Percentiles rank a stretch among this genome's conserved stretches.
These are phyloP conservation scores for Solanum piurae DNA, from an alignment of 257 asterid genomes.

Conservation along the genomic window DNA sequence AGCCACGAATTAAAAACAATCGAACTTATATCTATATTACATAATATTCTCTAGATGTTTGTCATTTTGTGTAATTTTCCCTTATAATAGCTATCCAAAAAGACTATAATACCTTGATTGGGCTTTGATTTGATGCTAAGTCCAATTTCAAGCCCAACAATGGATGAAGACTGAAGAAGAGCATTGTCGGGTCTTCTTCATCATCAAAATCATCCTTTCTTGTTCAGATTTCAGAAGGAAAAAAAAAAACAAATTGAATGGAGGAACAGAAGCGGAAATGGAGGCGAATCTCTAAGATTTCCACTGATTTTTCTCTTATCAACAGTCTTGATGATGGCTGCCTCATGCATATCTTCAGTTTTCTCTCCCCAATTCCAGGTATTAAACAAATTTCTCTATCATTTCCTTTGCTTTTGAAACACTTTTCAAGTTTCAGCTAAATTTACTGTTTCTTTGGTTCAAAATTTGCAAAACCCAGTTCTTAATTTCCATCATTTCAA, in stretches of 20 bases:
- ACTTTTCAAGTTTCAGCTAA: not conserved
- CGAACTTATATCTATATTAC: not conserved
- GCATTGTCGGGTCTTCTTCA: not conserved
- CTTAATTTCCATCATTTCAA: not conserved
- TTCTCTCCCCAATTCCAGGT: constrained; percentile 95
- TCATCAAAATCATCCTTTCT: not conserved
- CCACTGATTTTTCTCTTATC: constrained; percentile 6
- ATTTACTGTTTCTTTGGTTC: not conserved
- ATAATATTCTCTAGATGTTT: not conserved
- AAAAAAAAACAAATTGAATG: not conserved
- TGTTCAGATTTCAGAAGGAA: not conserved
- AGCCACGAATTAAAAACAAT: not conserved
- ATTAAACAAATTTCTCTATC: not conserved
- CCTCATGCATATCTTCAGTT: constrained; percentile 85
- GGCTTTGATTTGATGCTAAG: not conserved
- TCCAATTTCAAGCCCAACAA: not conserved
- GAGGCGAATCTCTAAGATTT: not conserved
- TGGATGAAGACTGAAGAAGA: not conserved
- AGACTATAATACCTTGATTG: not conserved
- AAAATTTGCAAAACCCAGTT: not conserved
- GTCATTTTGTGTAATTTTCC: not conserved
- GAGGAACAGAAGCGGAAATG: not conserved
- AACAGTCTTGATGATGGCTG: constrained; percentile 91
- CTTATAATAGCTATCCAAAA: not conserved
- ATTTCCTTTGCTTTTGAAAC: not conserved